Base-by-base conservation (phyloP, 1,284 basidiomycete genomes). In the Cryptococcus floricola region DNA sequence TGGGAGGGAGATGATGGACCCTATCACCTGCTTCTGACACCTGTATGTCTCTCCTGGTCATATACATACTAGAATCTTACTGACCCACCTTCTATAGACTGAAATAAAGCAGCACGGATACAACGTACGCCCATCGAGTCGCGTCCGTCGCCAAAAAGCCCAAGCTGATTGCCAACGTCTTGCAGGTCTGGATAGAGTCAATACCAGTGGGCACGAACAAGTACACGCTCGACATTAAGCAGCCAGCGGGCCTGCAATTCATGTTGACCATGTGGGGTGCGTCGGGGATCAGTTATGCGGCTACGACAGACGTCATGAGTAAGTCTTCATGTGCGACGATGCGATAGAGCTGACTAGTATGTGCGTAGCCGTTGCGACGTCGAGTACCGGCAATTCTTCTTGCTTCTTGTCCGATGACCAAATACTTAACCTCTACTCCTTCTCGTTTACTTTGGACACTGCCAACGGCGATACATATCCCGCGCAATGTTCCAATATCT, bases 1-100 rank as follows among this genome's bases (percentile, higher is more conserved):
- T 75, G 73, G 73, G 62, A 59, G 18, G 74, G 74, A 39, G 74
- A 76, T 58, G 62, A 66, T 39, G 74, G 74, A 44, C 74, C 74
- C 31, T 76, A 70, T 56, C 74, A 76, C 54, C 60, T 76, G 9
- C 64, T 76, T 1, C 60, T 76, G 1, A 76, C 74, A 14, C 74
- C 72, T 5, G 71, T 73, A 42, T 38, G 71, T 67, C 5, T 13
- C 13, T 8, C 37, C 23, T 48, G 23, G 38, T 37, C 8, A 5
- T 27, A 16, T 14, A 23, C 27, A 28, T 14, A 9, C 19, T n/a
- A 23, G 27, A n/a, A 37, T 18, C 25, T 34, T 10, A 34, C 27
- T 38, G 38, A 42, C 19, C 5, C 25, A 51, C 39, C 9, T 38
- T 41, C 39, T 10, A 25, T 56, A 70, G 69, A 75, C 71, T 14